Percentiles rank a stretch among this genome's conserved stretches.
Evolutionary conservation across 2,329 filamentous ascomycete species (phyloP).

Genomic region (Leptographium flavum): DNA sequence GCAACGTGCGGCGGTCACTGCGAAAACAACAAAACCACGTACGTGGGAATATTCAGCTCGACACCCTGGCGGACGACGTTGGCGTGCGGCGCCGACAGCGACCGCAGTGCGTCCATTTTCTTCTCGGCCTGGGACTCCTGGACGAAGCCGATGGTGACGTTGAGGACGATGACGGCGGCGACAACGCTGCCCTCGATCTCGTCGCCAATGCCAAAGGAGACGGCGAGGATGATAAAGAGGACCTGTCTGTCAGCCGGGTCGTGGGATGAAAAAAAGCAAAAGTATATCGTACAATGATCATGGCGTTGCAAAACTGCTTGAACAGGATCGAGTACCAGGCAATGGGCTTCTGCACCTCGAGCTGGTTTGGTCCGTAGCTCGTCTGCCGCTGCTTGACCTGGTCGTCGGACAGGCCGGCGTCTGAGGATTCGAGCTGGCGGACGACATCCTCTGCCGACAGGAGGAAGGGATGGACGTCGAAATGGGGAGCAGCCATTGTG

Average conservation of each 20-base stretch:
- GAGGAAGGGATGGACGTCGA: neutral
- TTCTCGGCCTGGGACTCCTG: constrained; percentile 52
- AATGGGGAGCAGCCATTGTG: neutral
- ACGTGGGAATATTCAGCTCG: constrained; percentile 43
- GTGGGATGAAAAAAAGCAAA: too few species aligned
- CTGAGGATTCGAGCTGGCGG: neutral
- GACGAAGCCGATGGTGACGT: constrained; percentile 53
- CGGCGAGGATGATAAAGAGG: constrained; percentile 62
- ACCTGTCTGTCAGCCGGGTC: constrained; percentile 35
- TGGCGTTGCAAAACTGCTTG: neutral
- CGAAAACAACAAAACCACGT: constrained; percentile 15
- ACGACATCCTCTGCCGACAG: neutral
- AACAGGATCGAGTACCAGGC: neutral
- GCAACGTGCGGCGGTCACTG: neutral
- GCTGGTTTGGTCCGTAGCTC: neutral
- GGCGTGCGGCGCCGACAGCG: constrained; percentile 48
- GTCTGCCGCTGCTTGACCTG: neutral
- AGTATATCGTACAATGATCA: neutral
- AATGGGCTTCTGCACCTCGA: neutral
- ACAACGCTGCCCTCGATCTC: constrained; percentile 21
- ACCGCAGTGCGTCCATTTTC: constrained; percentile 49
- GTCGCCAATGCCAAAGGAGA: constrained; percentile 49
- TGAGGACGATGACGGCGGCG: constrained; percentile 34
- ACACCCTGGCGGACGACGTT: constrained; percentile 47
- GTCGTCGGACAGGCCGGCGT: neutral